Conservation (phyloP, 2,329 filamentous ascomycete genomes). For the Fusarium pseudonygamai region DNA sequence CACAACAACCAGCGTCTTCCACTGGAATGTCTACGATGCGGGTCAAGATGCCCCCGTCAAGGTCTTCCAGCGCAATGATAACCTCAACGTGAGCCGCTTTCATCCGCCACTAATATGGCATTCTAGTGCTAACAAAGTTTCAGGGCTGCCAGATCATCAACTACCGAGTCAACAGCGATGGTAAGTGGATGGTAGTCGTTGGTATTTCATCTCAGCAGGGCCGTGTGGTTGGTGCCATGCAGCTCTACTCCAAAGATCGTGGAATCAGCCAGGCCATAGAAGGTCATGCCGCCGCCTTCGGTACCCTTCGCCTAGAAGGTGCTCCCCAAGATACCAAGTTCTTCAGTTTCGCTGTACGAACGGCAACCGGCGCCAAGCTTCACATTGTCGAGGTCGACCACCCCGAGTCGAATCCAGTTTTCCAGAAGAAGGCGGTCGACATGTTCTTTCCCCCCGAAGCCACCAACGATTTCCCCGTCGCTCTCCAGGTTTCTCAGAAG, state of each 20-base stretch:
- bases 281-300: slow-evolving; percentile 95
- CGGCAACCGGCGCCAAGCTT: slow-evolving; percentile 88
- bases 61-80: slow-evolving; percentile 93
- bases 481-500: slow-evolving; percentile 95
- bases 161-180: slow-evolving; percentile 94
- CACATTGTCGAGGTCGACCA: slow-evolving; percentile 99
- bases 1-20: slow-evolving; percentile 89
- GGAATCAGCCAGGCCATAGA: slow-evolving; percentile 98
- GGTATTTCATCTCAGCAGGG: slow-evolving; percentile 95
- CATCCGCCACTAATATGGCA: neutral
- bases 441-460: slow-evolving; percentile 98
- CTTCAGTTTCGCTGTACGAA: slow-evolving; percentile 95
- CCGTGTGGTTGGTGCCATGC: slow-evolving; percentile 94
- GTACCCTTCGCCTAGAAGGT: slow-evolving; percentile 86
- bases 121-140: slow-evolving; percentile 28
- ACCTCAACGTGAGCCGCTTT: slow-evolving; percentile 74
- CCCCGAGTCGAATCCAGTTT: slow-evolving; percentile 85
- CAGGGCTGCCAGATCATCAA: slow-evolving; percentile 99
- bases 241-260: slow-evolving; percentile 94
- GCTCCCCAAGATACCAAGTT: slow-evolving; percentile 92
- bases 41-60: slow-evolving; percentile 83
- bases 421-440: slow-evolving; percentile 95
- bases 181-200: slow-evolving; percentile 98
- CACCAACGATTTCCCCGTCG: slow-evolving; percentile 96
- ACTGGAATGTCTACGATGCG: slow-evolving; percentile 96